Evolutionary conservation across 2,329 filamentous ascomycete species (phyloP), one percentile per base, ranked within the genome.

Genomic region (Pyrenophora graminea): DNA sequence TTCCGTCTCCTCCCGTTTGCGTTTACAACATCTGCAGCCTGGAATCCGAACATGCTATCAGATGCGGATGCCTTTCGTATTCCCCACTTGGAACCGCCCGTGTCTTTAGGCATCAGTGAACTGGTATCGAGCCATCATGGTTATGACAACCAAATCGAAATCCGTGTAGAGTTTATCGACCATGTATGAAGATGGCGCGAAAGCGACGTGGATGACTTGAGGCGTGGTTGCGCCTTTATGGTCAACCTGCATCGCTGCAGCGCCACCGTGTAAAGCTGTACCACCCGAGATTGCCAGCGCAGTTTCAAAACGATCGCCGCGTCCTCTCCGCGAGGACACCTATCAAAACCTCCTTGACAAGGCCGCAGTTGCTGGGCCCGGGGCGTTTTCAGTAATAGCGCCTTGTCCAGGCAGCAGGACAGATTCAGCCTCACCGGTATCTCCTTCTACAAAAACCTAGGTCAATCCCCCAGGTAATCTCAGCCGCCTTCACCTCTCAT

Each of bases 371-470:
- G 27, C 31, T 41, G 37, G n/a, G 41, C 23, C n/a, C 21, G 19
- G 27, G 12, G 31, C 37, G 45, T 41, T 34, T 40, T 32, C 39
- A 37, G 19, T 2, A 6, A 27, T n/a, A 6, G 34, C 18, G 13
- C 31, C 30, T 25, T 13, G 17, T 15, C 36, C 34, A 57, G 51
- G 55, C 52, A 55, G 40, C 55, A 55, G 44, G 30, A n/a, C 19
- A 30, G 23, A 27, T 15, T 8, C 46, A 48, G 45, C 27, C 45
- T 52, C 41, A 47, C 45, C 45, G 39, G 39, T 48, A 25, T 23
- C 30, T 19, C 31, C 12, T 33, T 48, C 47, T 17, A 33, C 39
- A 34, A 40, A 36, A 36, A 27, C 41, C 48, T 49, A 21, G 39
- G 34, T 17, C 30, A 10, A 18, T 47, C 19, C 23, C 39, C n/a